phyloP scores from a whole-genome alignment of 371 early-diverging fungal genomes.

The Chytridium lagenaria region DNA sequence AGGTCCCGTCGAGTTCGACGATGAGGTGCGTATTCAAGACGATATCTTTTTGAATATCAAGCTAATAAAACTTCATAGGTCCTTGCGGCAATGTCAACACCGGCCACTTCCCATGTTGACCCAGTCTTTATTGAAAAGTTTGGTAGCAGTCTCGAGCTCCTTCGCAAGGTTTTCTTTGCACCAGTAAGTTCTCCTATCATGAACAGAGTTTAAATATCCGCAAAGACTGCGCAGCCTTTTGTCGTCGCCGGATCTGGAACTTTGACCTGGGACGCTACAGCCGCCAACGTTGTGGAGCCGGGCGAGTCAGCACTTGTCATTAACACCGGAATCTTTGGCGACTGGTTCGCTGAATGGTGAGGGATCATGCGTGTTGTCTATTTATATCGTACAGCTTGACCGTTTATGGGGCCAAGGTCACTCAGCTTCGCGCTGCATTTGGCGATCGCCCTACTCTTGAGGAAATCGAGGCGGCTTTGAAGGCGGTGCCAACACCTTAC shows the following conservation, averaged over 20 bases:
- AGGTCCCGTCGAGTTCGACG: constrained; percentile 95
- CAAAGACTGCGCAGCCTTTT: constrained; percentile 88
- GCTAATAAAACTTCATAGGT: too few species aligned
- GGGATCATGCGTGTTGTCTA: constrained; percentile 9
- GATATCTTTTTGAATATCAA: too few species aligned
- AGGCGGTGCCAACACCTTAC: constrained; percentile 62
- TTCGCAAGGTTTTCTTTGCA: constrained; percentile 80
- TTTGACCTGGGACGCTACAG: constrained; percentile 94
- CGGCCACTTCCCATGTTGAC: constrained; percentile 92
- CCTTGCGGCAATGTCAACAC: constrained; percentile 86
- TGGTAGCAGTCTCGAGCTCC: constrained; percentile 83
- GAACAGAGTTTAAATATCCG: background rate
- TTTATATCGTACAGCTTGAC: constrained; percentile 59
- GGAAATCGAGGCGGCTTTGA: constrained; percentile 61
- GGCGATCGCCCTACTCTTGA: constrained; percentile 65
- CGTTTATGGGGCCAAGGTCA: constrained; percentile 87
- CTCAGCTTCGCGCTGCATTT: constrained; percentile 72
- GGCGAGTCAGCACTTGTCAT: constrained; percentile 89
- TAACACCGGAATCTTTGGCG: constrained; percentile 95
- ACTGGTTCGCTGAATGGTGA: constrained; percentile 92
- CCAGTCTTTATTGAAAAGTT: constrained; percentile 88
- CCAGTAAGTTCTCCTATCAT: constrained; percentile 41
- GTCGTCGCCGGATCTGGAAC: constrained; percentile 90
- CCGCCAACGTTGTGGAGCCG: constrained; percentile 87
- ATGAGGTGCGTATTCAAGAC: too few species aligned